These are phyloP conservation scores for Sclerotinia glacialis DNA, from an alignment of 2,329 filamentous ascomycete species.

Conservation along the genomic window DNA sequence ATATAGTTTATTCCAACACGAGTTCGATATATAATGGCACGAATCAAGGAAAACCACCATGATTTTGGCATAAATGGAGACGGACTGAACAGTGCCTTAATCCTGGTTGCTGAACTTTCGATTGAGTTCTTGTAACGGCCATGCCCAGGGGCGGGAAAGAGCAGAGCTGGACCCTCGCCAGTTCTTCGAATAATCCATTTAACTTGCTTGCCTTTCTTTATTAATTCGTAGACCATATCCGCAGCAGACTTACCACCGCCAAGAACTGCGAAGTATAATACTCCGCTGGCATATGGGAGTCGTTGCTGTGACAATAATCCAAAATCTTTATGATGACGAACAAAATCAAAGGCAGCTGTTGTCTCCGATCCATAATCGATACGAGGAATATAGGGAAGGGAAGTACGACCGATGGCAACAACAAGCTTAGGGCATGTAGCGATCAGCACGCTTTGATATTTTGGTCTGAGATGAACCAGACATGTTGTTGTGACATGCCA, in stretches of 20 bases:
- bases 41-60: slow-evolving; percentile 6
- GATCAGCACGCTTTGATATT: neutral
- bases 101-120: slow-evolving; percentile 18
- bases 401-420: slow-evolving; percentile 10
- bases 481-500: slow-evolving; percentile 24
- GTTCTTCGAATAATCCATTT: slow-evolving; percentile 17
- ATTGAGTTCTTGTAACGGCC: slow-evolving; percentile 23
- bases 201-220: slow-evolving; percentile 4
- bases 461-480: neutral
- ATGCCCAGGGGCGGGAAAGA: neutral
- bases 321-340: slow-evolving; percentile 22
- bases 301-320: slow-evolving; percentile 12
- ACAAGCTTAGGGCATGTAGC: neutral
- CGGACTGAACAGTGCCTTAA: slow-evolving; percentile 14
- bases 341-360: neutral
- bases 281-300: neutral
- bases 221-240: slow-evolving; percentile 19
- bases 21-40: neutral
- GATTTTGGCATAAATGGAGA: slow-evolving; percentile 10
- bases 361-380: neutral
- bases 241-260: slow-evolving; percentile 17
- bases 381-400: neutral
- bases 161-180: slow-evolving; percentile 18
- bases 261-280: slow-evolving; percentile 15
- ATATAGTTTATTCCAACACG: slow-evolving; percentile 11